Evolutionary conservation across 164 flowering plant genomes (phyloP), one percentile per base, ranked within the genome.

Genomic region (Dillenia suffruticosa): DNA sequence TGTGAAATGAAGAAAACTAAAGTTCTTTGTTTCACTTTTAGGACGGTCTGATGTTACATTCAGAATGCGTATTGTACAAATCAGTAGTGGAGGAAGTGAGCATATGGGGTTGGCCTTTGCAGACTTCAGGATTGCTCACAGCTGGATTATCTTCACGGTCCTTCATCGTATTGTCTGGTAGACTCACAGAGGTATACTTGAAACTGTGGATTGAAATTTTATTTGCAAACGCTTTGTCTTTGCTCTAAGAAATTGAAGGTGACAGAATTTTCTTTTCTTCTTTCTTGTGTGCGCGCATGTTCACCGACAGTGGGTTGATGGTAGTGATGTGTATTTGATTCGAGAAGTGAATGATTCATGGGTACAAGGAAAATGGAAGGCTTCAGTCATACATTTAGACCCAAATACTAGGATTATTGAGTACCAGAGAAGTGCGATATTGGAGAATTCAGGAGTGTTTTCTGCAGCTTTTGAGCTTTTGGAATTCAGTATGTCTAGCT

Each of bases 61-160:
- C 96, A 3, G 65, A 74, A 11, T 86, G 95, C 57, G 64, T 56
- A 17, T 49, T 92, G 66, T 88, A 81, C 74, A 78, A 77, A 73
- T 88, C 95, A 0, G 59, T 61, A 12, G 57, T 67, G 10, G 95
- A 88, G 67, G 90, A 89, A 66, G 83, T 92, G 32, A 78, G 81
- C 61, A 68, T 92, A 32, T 86, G 96, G 96, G 98, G 98, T 53
- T 92, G 98, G 96, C 96, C 98, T 57, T 70, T 92, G 70, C 91
- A 86, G 75, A 85, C 93, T 11, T 77, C 92, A 14, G 96, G 96
- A 19, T 54, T 89, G 72, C 82, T 92, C 12, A 62, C 77, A 3
- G 47, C 86, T 9, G 85, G 79, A 12, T 76, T 80, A 74, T 80
- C 88, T 57, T 72, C 79, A 7, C 74, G 84, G 16, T 84, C 87